These are phyloP conservation scores for Eutrema heterophyllum DNA, from an alignment of 345 rosid species.

Conservation along the genomic window DNA sequence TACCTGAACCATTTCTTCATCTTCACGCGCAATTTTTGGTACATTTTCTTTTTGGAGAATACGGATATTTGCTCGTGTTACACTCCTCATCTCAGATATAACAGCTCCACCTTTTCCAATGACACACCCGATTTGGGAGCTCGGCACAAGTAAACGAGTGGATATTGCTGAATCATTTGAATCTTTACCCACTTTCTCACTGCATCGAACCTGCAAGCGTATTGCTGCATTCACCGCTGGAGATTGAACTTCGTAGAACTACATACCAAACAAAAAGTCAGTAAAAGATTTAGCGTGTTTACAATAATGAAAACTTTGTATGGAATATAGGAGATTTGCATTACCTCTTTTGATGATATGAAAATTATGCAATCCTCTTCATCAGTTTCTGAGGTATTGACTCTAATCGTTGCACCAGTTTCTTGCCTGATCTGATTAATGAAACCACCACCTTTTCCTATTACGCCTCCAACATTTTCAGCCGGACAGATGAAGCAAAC, in stretches of 20 bases:
- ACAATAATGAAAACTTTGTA: neutral
- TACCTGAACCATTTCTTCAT: conserved; percentile 78
- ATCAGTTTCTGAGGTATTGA: conserved; percentile 53
- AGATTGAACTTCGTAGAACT: conserved; percentile 65
- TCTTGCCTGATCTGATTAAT: conserved; percentile 72
- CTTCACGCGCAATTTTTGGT: conserved; percentile 57
- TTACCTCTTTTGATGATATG: conserved; percentile 68
- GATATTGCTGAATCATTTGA: conserved; percentile 49
- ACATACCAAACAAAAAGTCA: neutral
- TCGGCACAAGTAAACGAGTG: conserved; percentile 67
- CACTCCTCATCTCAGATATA: conserved; percentile 66
- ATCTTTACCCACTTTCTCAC: conserved; percentile 66
- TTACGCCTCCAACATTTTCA: conserved; percentile 62
- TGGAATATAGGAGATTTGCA: neutral
- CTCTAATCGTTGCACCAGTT: conserved; percentile 64
- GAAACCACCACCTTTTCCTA: conserved; percentile 68
- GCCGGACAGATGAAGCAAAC: conserved; percentile 60
- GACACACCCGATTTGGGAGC: conserved; percentile 68
- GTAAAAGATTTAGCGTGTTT: neutral
- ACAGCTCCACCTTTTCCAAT: conserved; percentile 74
- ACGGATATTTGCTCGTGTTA: conserved; percentile 55
- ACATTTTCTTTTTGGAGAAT: conserved; percentile 53
- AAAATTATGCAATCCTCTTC: conserved; percentile 63
- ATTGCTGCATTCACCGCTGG: conserved; percentile 65
- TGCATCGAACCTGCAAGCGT: conserved; percentile 65